A percentile compares a stretch with the other conserved stretches of the same genome.
Evolutionary conservation across 2,329 filamentous ascomycete species (phyloP).

Genomic region (Alternaria angustiovoidea): DNA sequence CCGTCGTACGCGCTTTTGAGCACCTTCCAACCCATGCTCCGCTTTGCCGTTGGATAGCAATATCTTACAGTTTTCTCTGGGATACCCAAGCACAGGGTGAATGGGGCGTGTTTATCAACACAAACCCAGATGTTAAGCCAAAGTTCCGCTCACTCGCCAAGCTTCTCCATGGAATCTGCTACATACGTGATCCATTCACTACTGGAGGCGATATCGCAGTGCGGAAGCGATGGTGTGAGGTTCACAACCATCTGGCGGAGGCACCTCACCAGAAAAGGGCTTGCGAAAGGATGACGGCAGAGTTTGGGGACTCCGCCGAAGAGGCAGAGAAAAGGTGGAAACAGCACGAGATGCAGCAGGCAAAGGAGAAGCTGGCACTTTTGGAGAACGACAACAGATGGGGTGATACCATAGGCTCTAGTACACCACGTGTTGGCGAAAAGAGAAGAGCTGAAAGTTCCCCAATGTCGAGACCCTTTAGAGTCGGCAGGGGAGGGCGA

Average conservation of each 20-base stretch:
- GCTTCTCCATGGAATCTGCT: neutral
- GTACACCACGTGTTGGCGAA: neutral
- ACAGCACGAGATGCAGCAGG: neutral
- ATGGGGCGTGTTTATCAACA: neutral
- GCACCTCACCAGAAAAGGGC: neutral
- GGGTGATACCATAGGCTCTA: neutral
- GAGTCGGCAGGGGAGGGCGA: neutral
- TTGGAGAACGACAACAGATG: neutral
- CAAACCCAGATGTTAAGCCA: neutral
- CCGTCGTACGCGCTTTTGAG: neutral
- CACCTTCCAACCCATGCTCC: neutral
- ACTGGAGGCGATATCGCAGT: neutral
- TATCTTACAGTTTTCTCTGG: neutral
- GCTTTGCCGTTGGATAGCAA: neutral
- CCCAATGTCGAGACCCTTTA: conserved; percentile 9
- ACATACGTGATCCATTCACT: neutral
- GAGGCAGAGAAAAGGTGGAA: neutral
- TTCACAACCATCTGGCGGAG: neutral
- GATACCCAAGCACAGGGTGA: neutral
- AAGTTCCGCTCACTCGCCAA: neutral
- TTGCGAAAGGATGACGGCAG: neutral
- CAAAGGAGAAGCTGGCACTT: neutral
- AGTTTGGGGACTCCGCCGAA: neutral
- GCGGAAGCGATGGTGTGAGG: neutral
- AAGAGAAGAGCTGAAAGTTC: neutral